Conservation (phyloP, 2,329 filamentous ascomycete species). For the Colletotrichum lupini region DNA sequence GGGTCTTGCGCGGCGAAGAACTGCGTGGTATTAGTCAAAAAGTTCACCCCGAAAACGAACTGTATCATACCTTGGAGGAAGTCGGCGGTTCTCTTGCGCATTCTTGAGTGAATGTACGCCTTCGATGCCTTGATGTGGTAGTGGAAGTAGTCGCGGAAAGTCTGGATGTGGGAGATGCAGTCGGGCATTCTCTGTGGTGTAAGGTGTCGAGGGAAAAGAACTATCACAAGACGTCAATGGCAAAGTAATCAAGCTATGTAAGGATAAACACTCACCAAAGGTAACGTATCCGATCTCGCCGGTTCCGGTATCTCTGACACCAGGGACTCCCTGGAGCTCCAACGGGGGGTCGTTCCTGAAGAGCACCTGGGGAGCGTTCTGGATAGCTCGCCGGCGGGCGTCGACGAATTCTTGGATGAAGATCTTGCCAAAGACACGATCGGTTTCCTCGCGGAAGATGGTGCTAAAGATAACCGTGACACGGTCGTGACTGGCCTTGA, state of each 20-base stretch:
- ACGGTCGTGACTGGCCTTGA: slow-evolving; percentile 96
- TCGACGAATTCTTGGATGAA: slow-evolving; percentile 99
- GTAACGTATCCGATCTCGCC: slow-evolving; percentile 97
- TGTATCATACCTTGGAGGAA: slow-evolving; percentile 86
- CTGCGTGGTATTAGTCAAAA: slow-evolving; percentile 55
- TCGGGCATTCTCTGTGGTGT: slow-evolving; percentile 90
- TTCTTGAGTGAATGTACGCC: slow-evolving; percentile 98
- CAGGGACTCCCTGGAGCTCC: slow-evolving; percentile 87
- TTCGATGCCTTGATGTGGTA: slow-evolving; percentile 99
- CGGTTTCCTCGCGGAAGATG: slow-evolving; percentile 96
- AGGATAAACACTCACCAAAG: slow-evolving; percentile 75
- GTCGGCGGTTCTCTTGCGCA: slow-evolving; percentile 97
- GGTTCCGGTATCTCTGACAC: slow-evolving; percentile 79
- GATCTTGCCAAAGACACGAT: slow-evolving; percentile 96
- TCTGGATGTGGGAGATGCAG: slow-evolving; percentile 99
- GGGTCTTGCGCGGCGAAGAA: slow-evolving; percentile 93
- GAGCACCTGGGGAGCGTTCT: slow-evolving; percentile 97
- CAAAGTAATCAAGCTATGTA: neutral
- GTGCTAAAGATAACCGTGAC: slow-evolving; percentile 99
- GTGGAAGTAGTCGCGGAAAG: slow-evolving; percentile 99
- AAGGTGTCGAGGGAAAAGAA: slow-evolving; percentile 95
- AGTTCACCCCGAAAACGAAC: neutral
- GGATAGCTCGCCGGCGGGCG: slow-evolving; percentile 91
- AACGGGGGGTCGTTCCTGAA: slow-evolving; percentile 95
- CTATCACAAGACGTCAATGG: slow-evolving; percentile 56